These are phyloP conservation scores for Phytophthora cajani DNA, from an alignment of 352 stramenopile species.

Conservation along the genomic window DNA sequence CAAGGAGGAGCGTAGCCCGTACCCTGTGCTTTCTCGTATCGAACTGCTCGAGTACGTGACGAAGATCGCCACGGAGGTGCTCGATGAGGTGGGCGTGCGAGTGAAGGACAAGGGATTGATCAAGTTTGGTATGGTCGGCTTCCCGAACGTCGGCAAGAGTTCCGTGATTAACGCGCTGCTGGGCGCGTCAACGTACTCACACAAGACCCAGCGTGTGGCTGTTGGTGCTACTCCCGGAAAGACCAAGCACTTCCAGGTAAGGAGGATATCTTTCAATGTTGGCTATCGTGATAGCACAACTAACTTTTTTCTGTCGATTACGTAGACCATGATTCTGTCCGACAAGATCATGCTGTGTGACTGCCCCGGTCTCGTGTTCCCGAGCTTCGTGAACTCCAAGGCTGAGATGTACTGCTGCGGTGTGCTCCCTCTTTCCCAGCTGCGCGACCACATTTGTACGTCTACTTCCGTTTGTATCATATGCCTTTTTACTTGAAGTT, in stretches of 20 bases:
- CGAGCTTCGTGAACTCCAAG: constrained; percentile 98
- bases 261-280: not conserved
- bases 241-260: constrained; percentile 99
- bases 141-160: constrained; percentile 99
- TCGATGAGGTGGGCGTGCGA: constrained; percentile 63
- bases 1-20: constrained; percentile 34
- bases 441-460: constrained; percentile 94
- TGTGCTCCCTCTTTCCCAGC: constrained; percentile 98
- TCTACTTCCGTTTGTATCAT: constrained; percentile 1
- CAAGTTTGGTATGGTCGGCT: constrained; percentile 99
- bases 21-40: constrained; percentile 72
- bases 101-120: constrained; percentile 86
- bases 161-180: constrained; percentile 99
- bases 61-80: constrained; percentile 59
- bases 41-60: constrained; percentile 82
- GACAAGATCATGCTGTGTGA: constrained; percentile 99
- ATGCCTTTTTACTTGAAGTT: not conserved
- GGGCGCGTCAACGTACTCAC: constrained; percentile 94
- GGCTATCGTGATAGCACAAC: not conserved
- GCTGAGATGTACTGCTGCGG: constrained; percentile 99
- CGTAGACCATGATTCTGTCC: constrained; percentile 95
- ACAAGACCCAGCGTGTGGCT: constrained; percentile 96
- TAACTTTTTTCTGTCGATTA: constrained; percentile 10
- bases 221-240: constrained; percentile 99
- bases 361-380: constrained; percentile 99